Conservation (phyloP, 345 rosid genomes). For the Acer yangbiense region DNA sequence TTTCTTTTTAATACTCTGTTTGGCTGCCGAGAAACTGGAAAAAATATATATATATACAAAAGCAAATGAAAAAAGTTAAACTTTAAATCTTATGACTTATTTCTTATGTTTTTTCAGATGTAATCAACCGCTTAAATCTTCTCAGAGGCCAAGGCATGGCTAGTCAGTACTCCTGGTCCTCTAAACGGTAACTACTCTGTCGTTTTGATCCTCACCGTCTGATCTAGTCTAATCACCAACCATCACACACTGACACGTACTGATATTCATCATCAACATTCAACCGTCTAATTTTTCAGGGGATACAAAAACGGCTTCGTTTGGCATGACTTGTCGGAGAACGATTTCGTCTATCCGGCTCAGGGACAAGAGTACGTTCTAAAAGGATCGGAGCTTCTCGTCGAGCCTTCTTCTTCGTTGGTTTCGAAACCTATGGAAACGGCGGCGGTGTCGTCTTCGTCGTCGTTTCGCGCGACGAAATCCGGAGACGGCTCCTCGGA, state of each 20-base stretch:
- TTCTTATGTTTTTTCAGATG: constrained; percentile 50
- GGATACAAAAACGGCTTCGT: constrained; percentile 93
- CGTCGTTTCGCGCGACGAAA: constrained; percentile 52
- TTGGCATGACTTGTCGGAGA: constrained; percentile 86
- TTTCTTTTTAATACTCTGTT: constrained; percentile 1
- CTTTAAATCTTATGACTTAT: neutral
- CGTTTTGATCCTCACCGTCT: constrained; percentile 1
- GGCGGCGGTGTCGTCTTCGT: constrained; percentile 49
- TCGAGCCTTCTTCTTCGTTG: constrained; percentile 43
- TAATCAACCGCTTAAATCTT: constrained; percentile 68
- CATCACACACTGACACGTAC: neutral
- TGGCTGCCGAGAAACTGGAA: constrained; percentile 9
- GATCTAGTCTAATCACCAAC: constrained; percentile 1
- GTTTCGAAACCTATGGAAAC: constrained; percentile 43
- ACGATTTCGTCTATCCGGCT: constrained; percentile 77
- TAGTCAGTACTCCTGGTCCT: constrained; percentile 86
- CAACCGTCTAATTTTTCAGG: constrained; percentile 40
- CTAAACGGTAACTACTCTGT: constrained; percentile 62
- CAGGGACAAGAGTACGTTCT: constrained; percentile 90
- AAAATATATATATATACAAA: neutral
- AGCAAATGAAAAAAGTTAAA: neutral
- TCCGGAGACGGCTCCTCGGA: constrained; percentile 29
- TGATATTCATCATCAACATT: neutral
- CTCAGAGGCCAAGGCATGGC: constrained; percentile 96
- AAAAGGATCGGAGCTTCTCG: constrained; percentile 87